Evolutionary conservation across 2,329 filamentous ascomycete species (phyloP).

Genomic region (Coniochaeta prunicola): DNA sequence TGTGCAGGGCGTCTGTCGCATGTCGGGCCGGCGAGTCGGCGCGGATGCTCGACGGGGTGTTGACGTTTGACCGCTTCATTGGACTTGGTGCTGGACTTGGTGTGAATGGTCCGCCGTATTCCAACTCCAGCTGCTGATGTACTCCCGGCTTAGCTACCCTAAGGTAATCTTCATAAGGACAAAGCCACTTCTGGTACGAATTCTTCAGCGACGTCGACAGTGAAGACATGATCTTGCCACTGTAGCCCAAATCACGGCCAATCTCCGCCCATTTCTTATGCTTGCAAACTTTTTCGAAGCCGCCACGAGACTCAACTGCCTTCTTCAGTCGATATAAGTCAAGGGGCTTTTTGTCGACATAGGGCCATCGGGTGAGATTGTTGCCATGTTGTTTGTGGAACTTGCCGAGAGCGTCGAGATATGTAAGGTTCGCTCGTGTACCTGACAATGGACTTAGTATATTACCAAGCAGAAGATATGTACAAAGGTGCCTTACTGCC

Average conservation of each 20-base stretch:
- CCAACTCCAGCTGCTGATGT: conserved; percentile 89
- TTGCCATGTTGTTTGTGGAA: conserved; percentile 96
- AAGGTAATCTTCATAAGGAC: conserved; percentile 93
- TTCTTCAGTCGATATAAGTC: conserved; percentile 96
- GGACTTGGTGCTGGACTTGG: conserved; percentile 65
- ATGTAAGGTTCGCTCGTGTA: conserved; percentile 90
- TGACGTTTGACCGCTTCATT: conserved; percentile 55
- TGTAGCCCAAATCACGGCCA: conserved; percentile 91
- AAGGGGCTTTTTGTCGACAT: conserved; percentile 93
- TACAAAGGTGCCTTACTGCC: conserved; percentile 60
- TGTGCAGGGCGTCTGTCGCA: conserved; percentile 46
- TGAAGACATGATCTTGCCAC: conserved; percentile 99
- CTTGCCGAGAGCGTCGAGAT: conserved; percentile 88
- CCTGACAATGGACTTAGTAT: conserved; percentile 46
- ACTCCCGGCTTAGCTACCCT: conserved; percentile 86
- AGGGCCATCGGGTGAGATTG: conserved; percentile 88
- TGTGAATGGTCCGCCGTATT: conserved; percentile 87
- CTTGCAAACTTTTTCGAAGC: conserved; percentile 95
- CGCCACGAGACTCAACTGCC: conserved; percentile 87
- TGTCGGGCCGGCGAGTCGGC: conserved; percentile 61
- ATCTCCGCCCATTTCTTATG: conserved; percentile 99
- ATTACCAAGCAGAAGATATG: conserved; percentile 1
- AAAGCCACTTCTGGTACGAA: conserved; percentile 94
- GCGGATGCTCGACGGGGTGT: conserved; percentile 50
- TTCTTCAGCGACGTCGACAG: conserved; percentile 97